Base-by-base conservation (phyloP, 768 basidiomycete genomes). In the Podaxis mareebaensis region DNA sequence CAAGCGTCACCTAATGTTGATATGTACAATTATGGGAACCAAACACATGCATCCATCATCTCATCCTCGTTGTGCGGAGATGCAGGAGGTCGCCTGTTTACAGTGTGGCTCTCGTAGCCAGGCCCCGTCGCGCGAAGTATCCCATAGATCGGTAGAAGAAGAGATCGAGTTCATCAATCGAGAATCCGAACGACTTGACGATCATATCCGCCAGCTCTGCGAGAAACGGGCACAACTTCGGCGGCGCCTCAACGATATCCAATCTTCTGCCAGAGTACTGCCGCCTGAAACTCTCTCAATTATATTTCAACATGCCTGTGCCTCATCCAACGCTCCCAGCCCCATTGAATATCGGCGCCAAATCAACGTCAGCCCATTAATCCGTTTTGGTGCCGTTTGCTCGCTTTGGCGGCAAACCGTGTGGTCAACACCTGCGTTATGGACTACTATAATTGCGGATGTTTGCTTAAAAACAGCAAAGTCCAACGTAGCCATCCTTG, bases 231-330 rank as follows among this genome's bases (percentile, higher is more conserved):
- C 59, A 6, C 22, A 3, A 22, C 59, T 60, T 12, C 30, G 3
- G 7, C 48, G 38, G 15, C 48, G 51, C 8, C 36, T 60, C 13
- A 60, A 60, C 28, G n/a, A 24, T 3, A 17, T 60, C 33, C 36
- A 38, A 36, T 51, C 59, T 12, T 17, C 49, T 28, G 40, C 49
- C 5, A 60, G 24, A 33, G 10, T 17, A 12, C 17, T 60, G 3
- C 59, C 59, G 17, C 49, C 59, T 26, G 59, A 60, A 52, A 60
- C 22, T 6, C 59, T 60, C 20, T 52, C 51, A 26, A 38, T 20
- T 20, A 42, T 60, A 17, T 53, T 60, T 20, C 22, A 39, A 17
- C 59, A 52, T n/a, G 17, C 38, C 11, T 52, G 33, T 40, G 5
- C 10, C 36, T 8, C 17, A n/a, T 15, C 11, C 11, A 8, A 12